Evolutionary conservation across 2,329 filamentous ascomycete genomes (phyloP).

Genomic region (Cladorrhinum sp.): DNA sequence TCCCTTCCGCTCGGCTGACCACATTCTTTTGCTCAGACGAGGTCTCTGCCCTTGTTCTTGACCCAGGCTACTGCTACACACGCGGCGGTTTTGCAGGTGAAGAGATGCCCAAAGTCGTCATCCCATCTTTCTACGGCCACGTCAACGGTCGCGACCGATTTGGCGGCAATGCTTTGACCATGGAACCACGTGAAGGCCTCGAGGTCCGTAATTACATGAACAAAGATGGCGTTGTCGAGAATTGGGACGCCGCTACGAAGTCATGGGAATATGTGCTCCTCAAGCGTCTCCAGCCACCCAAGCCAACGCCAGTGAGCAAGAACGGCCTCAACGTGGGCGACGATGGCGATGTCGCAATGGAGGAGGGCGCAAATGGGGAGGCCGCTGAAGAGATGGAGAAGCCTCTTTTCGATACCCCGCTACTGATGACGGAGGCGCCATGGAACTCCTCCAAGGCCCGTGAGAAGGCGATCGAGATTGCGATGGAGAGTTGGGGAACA

Average conservation of each 20-base stretch:
- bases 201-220: constrained; percentile 92
- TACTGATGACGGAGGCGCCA: constrained; percentile 89
- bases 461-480: constrained; percentile 92
- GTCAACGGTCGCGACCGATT: constrained; percentile 63
- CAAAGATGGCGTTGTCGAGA: constrained; percentile 84
- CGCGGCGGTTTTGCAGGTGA: constrained; percentile 97
- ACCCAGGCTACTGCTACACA: constrained; percentile 86
- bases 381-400: constrained; percentile 60
- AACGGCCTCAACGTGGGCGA: constrained; percentile 71
- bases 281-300: constrained; percentile 77
- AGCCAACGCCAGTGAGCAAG: constrained; percentile 64
- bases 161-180: constrained; percentile 72
- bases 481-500: constrained; percentile 94
- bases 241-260: constrained; percentile 88
- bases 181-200: constrained; percentile 71
- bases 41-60: constrained; percentile 93
- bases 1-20: constrained; percentile 6
- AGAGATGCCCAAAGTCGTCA: constrained; percentile 90
- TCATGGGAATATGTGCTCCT: constrained; percentile 93
- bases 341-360: constrained; percentile 61
- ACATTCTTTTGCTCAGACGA: constrained; percentile 64
- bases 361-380: constrained; percentile 34
- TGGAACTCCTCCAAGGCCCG: constrained; percentile 87
- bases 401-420: constrained; percentile 80
- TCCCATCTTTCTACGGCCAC: constrained; percentile 84